Evolutionary conservation across 257 asterid genomes (phyloP).

Genomic region (Ajuga chamaepitys): DNA sequence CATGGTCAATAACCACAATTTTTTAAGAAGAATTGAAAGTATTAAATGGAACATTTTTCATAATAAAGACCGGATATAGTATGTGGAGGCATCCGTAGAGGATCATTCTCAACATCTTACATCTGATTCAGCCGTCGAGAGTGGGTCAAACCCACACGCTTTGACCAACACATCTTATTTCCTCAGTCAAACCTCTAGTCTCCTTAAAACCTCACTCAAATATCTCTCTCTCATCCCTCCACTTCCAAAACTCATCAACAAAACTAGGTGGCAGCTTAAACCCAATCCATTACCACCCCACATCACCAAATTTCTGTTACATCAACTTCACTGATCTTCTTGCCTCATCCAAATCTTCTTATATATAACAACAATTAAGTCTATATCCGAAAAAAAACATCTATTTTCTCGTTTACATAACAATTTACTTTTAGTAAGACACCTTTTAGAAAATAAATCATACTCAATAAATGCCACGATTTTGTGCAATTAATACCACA

Average conservation of each 20-base stretch:
- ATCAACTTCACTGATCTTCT: conserved; percentile 37
- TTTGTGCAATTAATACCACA: no score
- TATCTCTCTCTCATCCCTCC: neutral
- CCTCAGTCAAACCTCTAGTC: conserved; percentile 28
- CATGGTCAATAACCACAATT: no score
- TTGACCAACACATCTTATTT: conserved; percentile 27
- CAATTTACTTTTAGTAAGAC: no score
- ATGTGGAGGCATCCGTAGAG: neutral
- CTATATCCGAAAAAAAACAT: no score
- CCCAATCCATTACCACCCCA: neutral
- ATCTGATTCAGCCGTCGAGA: conserved; percentile 55
- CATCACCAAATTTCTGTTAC: conserved; percentile 8
- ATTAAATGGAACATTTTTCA: no score
- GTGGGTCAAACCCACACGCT: conserved; percentile 50
- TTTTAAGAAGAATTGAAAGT: no score
- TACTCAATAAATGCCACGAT: no score
- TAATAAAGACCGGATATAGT: no score
- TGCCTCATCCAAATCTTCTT: neutral
- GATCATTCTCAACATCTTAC: neutral
- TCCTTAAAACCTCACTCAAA: neutral
- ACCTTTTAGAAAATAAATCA: no score
- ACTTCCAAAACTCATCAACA: neutral
- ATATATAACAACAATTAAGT: no score
- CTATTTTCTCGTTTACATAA: no score
- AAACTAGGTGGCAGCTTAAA: conserved; percentile 19